Conservation (phyloP, 257 asterid genomes). For the Paraleonurus japonicus region DNA sequence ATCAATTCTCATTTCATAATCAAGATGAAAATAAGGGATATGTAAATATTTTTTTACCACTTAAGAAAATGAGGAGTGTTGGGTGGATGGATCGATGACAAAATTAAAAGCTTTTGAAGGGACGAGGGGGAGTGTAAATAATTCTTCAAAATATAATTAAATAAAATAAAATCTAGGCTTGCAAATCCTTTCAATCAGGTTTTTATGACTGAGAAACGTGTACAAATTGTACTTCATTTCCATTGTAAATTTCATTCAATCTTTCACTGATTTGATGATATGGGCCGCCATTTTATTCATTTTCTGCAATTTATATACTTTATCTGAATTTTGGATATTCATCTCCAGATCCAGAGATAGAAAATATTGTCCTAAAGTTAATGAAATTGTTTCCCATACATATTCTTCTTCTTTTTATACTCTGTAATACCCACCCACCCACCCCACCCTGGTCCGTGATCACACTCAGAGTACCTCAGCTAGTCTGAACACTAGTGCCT, state of each 20-base stretch:
- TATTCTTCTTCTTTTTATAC: conserved; percentile 14
- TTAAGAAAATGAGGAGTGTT: no score
- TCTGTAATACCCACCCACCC: background rate
- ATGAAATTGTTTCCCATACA: conserved; percentile 12
- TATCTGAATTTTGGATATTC: conserved; percentile 14
- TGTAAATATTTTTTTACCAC: no score
- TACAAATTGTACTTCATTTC: conserved; percentile 35
- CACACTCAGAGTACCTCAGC: conserved; percentile 41
- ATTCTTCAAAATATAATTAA: no score
- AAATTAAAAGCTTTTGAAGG: no score
- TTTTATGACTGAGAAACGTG: conserved; percentile 43
- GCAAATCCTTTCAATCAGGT: conserved; percentile 18
- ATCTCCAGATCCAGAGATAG: conserved; percentile 14
- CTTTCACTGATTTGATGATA: conserved; percentile 52
- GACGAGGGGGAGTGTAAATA: no score
- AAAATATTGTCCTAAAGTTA: conserved; percentile 27
- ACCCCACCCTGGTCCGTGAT: conserved; percentile 24
- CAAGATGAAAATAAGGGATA: no score
- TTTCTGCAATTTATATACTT: background rate
- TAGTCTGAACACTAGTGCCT: conserved; percentile 63
- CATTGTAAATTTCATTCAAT: conserved; percentile 26
- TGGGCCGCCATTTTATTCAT: conserved; percentile 74
- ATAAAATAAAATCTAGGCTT: no score
- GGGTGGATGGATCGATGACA: no score
- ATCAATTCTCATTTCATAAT: no score